Conservation (phyloP, 306 rosid genomes). For the Pyrus bretschneideri region DNA sequence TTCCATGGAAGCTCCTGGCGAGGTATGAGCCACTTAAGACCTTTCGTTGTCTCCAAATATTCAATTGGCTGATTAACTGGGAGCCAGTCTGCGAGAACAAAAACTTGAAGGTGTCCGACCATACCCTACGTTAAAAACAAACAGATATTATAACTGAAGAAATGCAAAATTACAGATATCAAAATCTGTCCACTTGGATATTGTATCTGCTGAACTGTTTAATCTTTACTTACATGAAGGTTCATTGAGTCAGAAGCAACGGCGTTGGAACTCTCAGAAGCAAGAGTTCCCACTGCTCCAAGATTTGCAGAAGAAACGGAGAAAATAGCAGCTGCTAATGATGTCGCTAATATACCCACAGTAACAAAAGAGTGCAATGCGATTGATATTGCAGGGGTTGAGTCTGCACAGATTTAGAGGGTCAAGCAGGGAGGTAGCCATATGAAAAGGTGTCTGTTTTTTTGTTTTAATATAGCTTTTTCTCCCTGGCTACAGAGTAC, state of each 20-base stretch:
- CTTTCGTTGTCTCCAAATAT: constrained; percentile 54
- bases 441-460: not conserved
- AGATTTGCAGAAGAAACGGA: constrained; percentile 55
- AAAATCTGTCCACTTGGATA: not conserved
- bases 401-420: constrained; percentile 26
- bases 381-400: constrained; percentile 38
- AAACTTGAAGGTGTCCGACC: constrained; percentile 67
- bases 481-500: not conserved
- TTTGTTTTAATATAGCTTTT: not conserved
- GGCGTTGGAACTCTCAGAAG: constrained; percentile 29
- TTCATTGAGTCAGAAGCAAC: constrained; percentile 33
- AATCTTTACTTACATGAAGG: constrained; percentile 39
- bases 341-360: constrained; percentile 55
- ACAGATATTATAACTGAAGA: constrained; percentile 5
- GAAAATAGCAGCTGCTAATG: constrained; percentile 42
- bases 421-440: not conserved
- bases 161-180: no score
- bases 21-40: constrained; percentile 64
- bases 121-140: constrained; percentile 38
- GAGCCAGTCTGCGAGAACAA: constrained; percentile 59
- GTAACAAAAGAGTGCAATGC: constrained; percentile 49
- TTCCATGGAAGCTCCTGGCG: constrained; percentile 61
- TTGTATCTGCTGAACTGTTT: not conserved
- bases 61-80: constrained; percentile 35
- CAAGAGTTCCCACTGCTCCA: constrained; percentile 44